Conservation (phyloP, 169 alveolate species). For the Plasmodium coatneyi region DNA sequence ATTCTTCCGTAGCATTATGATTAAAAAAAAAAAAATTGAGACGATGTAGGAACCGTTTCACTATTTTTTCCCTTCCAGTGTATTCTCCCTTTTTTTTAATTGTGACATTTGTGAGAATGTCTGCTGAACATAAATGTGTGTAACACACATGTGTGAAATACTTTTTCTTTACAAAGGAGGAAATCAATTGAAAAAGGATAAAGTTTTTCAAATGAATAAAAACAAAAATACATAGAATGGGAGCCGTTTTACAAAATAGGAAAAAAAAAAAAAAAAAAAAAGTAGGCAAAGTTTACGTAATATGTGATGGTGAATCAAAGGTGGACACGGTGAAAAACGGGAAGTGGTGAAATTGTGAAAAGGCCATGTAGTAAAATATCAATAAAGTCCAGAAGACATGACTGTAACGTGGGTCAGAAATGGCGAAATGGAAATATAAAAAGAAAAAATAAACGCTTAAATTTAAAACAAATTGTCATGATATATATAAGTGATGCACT, state of each 20-base stretch:
- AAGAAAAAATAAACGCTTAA: background rate
- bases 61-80: background rate
- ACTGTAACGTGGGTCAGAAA: background rate
- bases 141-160: background rate
- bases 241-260: background rate
- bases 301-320: background rate
- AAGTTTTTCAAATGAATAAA: background rate
- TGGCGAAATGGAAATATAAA: background rate
- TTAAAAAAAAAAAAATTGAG: background rate
- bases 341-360: background rate
- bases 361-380: background rate
- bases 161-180: background rate
- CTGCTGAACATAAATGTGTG: background rate
- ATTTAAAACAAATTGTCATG: background rate
- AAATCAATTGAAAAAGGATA: background rate
- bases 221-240: background rate
- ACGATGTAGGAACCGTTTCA: background rate
- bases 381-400: background rate
- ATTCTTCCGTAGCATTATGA: background rate
- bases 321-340: background rate
- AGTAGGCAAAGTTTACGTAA: background rate
- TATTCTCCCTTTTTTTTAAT: background rate
- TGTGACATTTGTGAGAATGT: background rate
- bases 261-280: too few relatives aligned
- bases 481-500: background rate